Evolutionary conservation across 768 basidiomycete genomes (phyloP).

Genomic region (Leccinellum rugosiceps): DNA sequence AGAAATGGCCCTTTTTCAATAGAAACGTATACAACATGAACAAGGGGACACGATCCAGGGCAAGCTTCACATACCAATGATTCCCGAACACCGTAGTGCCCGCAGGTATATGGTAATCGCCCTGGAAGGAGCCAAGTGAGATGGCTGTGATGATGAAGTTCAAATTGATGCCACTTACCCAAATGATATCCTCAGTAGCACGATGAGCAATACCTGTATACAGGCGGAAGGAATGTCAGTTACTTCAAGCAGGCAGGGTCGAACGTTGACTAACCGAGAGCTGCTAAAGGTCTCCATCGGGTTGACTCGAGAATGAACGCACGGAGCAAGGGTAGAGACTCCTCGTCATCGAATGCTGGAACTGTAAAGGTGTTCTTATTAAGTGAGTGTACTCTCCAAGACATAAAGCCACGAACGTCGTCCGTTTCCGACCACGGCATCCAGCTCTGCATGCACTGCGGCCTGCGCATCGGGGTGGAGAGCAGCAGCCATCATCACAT

Average conservation of each 20-base stretch:
- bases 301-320: constrained; percentile 36
- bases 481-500: constrained; percentile 47
- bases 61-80: constrained; percentile 11
- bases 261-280: constrained; percentile 16
- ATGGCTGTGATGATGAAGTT: neutral
- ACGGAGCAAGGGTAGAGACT: constrained; percentile 27
- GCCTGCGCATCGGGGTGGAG: constrained; percentile 47
- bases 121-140: constrained; percentile 3
- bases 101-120: constrained; percentile 18
- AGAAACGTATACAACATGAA: neutral
- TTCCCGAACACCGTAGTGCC: constrained; percentile 18
- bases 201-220: constrained; percentile 10
- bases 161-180: constrained; percentile 7
- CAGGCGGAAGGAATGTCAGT: neutral
- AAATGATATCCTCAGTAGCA: constrained; percentile 16
- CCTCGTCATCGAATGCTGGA: constrained; percentile 34
- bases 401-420: constrained; percentile 3
- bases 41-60: neutral
- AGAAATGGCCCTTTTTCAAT: constrained; percentile 29
- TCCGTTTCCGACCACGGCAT: constrained; percentile 41
- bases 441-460: constrained; percentile 51
- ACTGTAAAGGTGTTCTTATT: constrained; percentile 16
- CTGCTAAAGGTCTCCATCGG: constrained; percentile 32
- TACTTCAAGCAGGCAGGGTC: too few relatives aligned
- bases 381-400: neutral